These are phyloP conservation scores for Plasmodium falciparum DNA, from an alignment of 169 alveolate genomes.

Conservation along the genomic window DNA sequence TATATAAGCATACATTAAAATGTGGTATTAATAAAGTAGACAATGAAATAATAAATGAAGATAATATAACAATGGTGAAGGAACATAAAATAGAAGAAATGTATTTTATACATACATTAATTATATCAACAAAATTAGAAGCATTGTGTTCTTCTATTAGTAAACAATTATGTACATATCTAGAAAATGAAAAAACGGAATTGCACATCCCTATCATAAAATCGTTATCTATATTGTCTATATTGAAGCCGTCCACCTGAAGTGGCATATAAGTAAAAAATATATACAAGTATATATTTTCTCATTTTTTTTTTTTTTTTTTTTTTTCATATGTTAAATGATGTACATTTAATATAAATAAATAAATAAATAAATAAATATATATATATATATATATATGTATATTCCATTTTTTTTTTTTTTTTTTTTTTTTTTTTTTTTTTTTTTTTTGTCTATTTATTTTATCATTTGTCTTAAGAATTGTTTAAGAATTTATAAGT, in stretches of 20 bases:
- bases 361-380: neutral
- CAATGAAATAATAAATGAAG: neutral
- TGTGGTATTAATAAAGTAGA: neutral
- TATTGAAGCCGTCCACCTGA: constrained; percentile 51
- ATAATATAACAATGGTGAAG: neutral
- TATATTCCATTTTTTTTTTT: neutral
- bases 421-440: neutral
- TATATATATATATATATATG: neutral
- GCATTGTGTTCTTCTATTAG: constrained; percentile 68
- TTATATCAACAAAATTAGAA: constrained; percentile 56
- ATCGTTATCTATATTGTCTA: constrained; percentile 49
- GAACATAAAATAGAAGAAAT: constrained; percentile 38
- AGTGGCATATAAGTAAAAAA: neutral
- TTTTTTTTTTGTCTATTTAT: neutral
- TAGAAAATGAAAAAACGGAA: constrained; percentile 39
- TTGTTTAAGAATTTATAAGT: too few relatives aligned
- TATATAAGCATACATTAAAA: constrained; percentile 16
- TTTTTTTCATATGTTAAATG: neutral
- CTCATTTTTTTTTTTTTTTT: neutral
- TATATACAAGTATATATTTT: neutral
- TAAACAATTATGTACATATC: constrained; percentile 55
- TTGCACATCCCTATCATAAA: constrained; percentile 53
- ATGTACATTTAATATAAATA: too few relatives aligned
- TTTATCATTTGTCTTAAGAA: too few relatives aligned
- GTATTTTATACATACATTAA: constrained; percentile 30